phyloP scores from a whole-genome alignment of 1,284 basidiomycete species.

The Ceratorhiza oryzae-sativae region DNA sequence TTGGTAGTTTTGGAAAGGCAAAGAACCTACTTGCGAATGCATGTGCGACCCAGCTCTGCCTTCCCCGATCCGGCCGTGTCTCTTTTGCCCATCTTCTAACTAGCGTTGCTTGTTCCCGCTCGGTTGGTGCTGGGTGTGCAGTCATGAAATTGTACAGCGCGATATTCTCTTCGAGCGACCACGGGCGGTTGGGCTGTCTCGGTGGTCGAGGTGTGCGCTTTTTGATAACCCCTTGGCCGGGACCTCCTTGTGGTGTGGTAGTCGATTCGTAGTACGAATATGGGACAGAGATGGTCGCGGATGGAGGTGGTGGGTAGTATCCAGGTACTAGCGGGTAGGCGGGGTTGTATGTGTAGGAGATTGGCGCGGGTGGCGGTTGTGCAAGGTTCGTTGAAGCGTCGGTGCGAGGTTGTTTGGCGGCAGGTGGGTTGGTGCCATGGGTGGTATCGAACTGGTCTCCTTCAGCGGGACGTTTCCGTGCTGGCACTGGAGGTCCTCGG shows the following conservation, averaged over 20 bases:
- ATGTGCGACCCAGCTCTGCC: conserved; percentile 34
- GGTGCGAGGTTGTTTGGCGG: conserved; percentile 17
- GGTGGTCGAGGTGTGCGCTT: conserved; percentile 18
- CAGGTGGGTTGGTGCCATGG: background rate
- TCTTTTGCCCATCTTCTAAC: conserved; percentile 32
- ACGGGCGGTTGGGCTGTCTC: conserved; percentile 14
- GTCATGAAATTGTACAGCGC: conserved; percentile 25
- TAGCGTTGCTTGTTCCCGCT: conserved; percentile 28
- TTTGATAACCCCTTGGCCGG: background rate
- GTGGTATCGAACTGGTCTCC: background rate
- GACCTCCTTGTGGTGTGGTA: background rate
- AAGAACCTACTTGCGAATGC: conserved; percentile 27
- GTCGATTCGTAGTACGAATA: conserved; percentile 26
- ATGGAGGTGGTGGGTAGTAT: conserved; percentile 18
- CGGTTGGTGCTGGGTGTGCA: conserved; percentile 11
- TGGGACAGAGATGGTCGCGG: background rate
- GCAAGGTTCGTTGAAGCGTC: background rate
- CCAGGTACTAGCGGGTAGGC: conserved; percentile 11
- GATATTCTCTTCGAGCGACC: conserved; percentile 31
- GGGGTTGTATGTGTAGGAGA: conserved; percentile 19
- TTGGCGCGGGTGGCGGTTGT: background rate
- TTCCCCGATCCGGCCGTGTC: conserved; percentile 19
- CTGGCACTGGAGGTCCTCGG: background rate
- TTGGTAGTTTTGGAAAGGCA: background rate
- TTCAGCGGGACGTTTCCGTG: conserved; percentile 26